Conservation (phyloP, 1,284 basidiomycete species). For the Cryptococcus maquisensis region DNA sequence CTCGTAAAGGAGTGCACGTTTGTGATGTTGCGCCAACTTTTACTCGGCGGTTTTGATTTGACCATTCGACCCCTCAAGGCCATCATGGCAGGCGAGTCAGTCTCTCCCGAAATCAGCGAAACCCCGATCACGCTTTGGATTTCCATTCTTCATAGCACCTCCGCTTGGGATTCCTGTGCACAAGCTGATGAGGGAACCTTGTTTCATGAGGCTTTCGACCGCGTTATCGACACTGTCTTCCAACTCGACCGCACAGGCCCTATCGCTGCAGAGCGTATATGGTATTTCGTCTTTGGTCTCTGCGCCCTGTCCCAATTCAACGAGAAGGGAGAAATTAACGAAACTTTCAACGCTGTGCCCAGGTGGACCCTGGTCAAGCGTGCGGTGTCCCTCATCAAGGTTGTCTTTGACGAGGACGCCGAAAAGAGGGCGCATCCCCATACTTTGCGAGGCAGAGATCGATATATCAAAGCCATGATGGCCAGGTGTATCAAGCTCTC, state of each 20-base stretch:
- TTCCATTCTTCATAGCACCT: conserved; percentile 59
- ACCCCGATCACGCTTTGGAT: conserved; percentile 70
- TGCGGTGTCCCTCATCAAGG: conserved; percentile 60
- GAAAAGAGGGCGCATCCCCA: conserved; percentile 52
- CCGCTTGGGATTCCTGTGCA: conserved; percentile 12
- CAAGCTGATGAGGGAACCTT: conserved; percentile 29
- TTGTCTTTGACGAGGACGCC: conserved; percentile 56
- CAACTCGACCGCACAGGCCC: conserved; percentile 42
- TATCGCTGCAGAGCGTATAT: conserved; percentile 64
- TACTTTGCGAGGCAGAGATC: conserved; percentile 62
- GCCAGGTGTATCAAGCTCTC: conserved; percentile 69
- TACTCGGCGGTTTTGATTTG: conserved; percentile 56
- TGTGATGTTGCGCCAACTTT: conserved; percentile 55
- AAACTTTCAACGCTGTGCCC: conserved; percentile 52
- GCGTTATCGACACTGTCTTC: conserved; percentile 36
- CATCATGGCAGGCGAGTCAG: conserved; percentile 41
- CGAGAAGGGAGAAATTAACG: conserved; percentile 54
- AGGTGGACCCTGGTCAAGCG: conserved; percentile 64
- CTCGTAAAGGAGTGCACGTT: conserved; percentile 13
- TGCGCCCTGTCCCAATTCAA: conserved; percentile 77
- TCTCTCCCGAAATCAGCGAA: conserved; percentile 48
- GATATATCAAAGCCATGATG: conserved; percentile 69
- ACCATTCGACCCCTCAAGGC: conserved; percentile 51
- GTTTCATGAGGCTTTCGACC: conserved; percentile 49
- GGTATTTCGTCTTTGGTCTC: conserved; percentile 67